Evolutionary conservation across 768 basidiomycete genomes (phyloP).

Genomic region (Suillus clintonianus): DNA sequence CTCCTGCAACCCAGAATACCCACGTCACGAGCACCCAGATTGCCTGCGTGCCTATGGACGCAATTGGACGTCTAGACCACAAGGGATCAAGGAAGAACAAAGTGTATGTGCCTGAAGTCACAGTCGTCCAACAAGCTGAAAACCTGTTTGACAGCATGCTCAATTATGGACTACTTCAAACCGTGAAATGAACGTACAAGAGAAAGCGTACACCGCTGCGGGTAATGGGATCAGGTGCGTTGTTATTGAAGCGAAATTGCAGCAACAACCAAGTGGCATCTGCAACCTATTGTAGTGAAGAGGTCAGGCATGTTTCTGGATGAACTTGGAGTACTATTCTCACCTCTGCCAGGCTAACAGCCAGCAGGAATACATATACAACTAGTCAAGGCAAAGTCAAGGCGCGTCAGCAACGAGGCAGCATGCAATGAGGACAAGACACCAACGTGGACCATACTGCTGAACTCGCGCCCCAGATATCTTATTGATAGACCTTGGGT

Average conservation of each 20-base stretch:
- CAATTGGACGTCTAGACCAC: slow-evolving; percentile 53
- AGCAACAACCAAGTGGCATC: slow-evolving; percentile 59
- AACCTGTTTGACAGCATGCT: slow-evolving; percentile 41
- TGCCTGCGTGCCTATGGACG: slow-evolving; percentile 60
- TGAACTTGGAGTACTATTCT: neutral
- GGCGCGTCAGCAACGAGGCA: slow-evolving; percentile 20
- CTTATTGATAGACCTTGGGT: slow-evolving; percentile 54
- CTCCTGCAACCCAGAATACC: slow-evolving; percentile 61
- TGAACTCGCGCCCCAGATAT: slow-evolving; percentile 45
- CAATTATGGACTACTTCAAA: slow-evolving; percentile 1
- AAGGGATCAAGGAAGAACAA: slow-evolving; percentile 61
- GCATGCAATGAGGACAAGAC: neutral
- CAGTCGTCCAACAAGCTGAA: slow-evolving; percentile 58
- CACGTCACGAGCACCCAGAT: slow-evolving; percentile 62
- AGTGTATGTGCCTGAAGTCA: slow-evolving; percentile 54
- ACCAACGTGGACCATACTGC: slow-evolving; percentile 55
- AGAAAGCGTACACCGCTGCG: slow-evolving; percentile 47
- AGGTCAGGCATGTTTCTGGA: slow-evolving; percentile 5
- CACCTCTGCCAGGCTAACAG: slow-evolving; percentile 51
- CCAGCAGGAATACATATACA: slow-evolving; percentile 53
- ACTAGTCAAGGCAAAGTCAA: slow-evolving; percentile 28
- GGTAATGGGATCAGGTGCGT: slow-evolving; percentile 49
- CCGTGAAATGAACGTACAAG: slow-evolving; percentile 40
- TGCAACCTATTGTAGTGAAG: slow-evolving; percentile 41
- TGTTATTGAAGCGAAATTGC: slow-evolving; percentile 54